Conservation (phyloP, 768 basidiomycete genomes). For the Coprinopsis strossmayeri region DNA sequence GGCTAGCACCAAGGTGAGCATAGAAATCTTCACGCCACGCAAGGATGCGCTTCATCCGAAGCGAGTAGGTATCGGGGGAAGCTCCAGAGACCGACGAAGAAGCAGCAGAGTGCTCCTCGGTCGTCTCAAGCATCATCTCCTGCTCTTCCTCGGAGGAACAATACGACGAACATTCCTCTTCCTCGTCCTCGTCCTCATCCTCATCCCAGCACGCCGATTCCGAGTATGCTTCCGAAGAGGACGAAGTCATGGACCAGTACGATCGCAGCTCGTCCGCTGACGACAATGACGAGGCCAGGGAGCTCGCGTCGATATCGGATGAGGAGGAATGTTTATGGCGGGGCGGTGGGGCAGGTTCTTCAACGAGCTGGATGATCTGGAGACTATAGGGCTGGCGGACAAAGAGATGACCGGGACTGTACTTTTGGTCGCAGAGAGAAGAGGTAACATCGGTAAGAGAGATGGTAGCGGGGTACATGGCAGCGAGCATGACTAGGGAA, state of each 20-base stretch:
- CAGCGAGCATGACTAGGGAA: no score
- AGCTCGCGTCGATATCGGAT: slow-evolving; percentile 17
- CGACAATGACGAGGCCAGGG: slow-evolving; percentile 18
- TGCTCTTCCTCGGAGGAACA: slow-evolving; percentile 60
- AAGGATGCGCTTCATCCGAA: slow-evolving; percentile 60
- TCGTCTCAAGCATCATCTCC: slow-evolving; percentile 21
- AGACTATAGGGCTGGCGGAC: slow-evolving; percentile 43
- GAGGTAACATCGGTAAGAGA: slow-evolving; percentile 16
- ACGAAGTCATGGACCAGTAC: slow-evolving; percentile 13
- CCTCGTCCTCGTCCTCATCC: slow-evolving; percentile 35
- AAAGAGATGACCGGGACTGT: slow-evolving; percentile 35
- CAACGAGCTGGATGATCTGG: slow-evolving; percentile 71
- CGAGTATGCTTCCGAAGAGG: slow-evolving; percentile 30
- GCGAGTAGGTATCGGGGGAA: slow-evolving; percentile 39
- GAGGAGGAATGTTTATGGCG: slow-evolving; percentile 32
- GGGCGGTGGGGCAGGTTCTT: slow-evolving; percentile 55
- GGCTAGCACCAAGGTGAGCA: slow-evolving; percentile 32
- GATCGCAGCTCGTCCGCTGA: no score
- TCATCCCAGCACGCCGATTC: slow-evolving; percentile 27
- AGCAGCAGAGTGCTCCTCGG: neutral
- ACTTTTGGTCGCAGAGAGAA: slow-evolving; percentile 24
- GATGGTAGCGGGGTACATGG: slow-evolving; percentile 18
- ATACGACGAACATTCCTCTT: slow-evolving; percentile 53
- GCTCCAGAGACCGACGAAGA: slow-evolving; percentile 7
- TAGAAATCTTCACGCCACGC: slow-evolving; percentile 62